Evolutionary conservation across 257 asterid species (phyloP).

Genomic region (Salvia miltiorrhiza): DNA sequence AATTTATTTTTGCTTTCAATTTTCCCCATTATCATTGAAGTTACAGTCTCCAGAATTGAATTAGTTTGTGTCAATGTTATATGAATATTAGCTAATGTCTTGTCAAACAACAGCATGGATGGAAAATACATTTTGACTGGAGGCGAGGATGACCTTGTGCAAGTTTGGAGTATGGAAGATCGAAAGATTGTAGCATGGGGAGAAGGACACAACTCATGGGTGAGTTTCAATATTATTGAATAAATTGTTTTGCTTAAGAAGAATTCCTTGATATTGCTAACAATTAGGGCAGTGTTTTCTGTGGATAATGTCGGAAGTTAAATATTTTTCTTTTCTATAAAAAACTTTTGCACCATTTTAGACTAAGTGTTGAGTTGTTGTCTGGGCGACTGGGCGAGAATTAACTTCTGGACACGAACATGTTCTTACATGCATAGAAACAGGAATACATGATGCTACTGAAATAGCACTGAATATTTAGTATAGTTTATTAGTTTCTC

Average conservation of each 20-base stretch:
- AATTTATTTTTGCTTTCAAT: not conserved
- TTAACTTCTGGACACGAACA: not conserved
- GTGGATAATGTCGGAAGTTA: not conserved
- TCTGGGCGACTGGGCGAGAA: not conserved
- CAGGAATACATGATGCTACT: too few relatives aligned
- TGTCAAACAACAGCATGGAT: slow-evolving; percentile 73
- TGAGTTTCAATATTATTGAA: slow-evolving; percentile 37
- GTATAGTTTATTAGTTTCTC: slow-evolving; percentile 6
- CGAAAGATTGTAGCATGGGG: slow-evolving; percentile 99
- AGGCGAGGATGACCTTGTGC: slow-evolving; percentile 99
- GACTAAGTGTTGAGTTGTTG: not conserved
- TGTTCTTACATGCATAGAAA: not conserved
- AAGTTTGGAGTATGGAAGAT: slow-evolving; percentile 99
- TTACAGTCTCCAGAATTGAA: slow-evolving; percentile 5
- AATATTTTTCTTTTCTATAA: not conserved
- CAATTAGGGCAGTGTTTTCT: not conserved
- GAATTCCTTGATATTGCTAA: not conserved
- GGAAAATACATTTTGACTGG: slow-evolving; percentile 97
- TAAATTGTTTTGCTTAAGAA: not conserved
- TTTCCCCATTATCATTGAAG: not conserved
- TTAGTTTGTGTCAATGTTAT: slow-evolving; percentile 25
- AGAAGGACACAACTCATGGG: slow-evolving; percentile 99
- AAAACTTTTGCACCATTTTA: not conserved
- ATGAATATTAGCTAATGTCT: slow-evolving; percentile 36
- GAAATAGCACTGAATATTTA: not conserved